Conservation (phyloP, 768 basidiomycete species). For the Trametes coccinea region DNA sequence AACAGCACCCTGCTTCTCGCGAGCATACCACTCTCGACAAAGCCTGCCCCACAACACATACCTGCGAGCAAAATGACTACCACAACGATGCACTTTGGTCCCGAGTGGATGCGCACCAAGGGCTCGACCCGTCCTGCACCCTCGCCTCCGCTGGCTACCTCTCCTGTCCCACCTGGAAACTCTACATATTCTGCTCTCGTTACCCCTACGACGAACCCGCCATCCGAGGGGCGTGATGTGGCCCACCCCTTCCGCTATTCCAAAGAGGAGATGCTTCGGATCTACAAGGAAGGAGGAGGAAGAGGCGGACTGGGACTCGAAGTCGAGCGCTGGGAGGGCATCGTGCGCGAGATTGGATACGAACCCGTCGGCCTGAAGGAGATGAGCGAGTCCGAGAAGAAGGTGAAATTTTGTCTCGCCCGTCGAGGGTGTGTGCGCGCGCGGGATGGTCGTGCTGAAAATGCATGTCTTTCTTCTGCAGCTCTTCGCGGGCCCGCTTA, state of each 20-base stretch:
- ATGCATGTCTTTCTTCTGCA: constrained; percentile 33
- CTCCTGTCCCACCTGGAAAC: constrained; percentile 46
- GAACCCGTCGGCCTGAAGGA: constrained; percentile 81
- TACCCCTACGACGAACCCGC: constrained; percentile 50
- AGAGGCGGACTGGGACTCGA: constrained; percentile 76
- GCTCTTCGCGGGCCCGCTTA: constrained; percentile 81
- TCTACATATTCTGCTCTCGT: constrained; percentile 74
- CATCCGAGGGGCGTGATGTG: constrained; percentile 60
- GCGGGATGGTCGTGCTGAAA: constrained; percentile 1
- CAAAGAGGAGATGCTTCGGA: constrained; percentile 80
- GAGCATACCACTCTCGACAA: constrained; percentile 11
- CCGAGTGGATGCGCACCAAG: constrained; percentile 91
- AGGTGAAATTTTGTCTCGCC: constrained; percentile 50
- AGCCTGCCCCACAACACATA: background rate
- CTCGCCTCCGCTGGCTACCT: constrained; percentile 49
- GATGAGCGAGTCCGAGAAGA: constrained; percentile 81
- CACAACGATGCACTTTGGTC: constrained; percentile 85
- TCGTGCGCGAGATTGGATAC: constrained; percentile 71
- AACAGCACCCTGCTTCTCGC: constrained; percentile 5
- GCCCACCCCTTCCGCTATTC: constrained; percentile 83
- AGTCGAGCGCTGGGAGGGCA: constrained; percentile 88
- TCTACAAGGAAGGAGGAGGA: constrained; percentile 79
- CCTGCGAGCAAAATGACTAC: constrained; percentile 46
- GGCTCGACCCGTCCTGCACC: constrained; percentile 54
- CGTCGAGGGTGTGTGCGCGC: background rate